Evolutionary conservation across 768 basidiomycete genomes (phyloP), one percentile per base, ranked within the genome.

Genomic region (Hygrocybe punicea): DNA sequence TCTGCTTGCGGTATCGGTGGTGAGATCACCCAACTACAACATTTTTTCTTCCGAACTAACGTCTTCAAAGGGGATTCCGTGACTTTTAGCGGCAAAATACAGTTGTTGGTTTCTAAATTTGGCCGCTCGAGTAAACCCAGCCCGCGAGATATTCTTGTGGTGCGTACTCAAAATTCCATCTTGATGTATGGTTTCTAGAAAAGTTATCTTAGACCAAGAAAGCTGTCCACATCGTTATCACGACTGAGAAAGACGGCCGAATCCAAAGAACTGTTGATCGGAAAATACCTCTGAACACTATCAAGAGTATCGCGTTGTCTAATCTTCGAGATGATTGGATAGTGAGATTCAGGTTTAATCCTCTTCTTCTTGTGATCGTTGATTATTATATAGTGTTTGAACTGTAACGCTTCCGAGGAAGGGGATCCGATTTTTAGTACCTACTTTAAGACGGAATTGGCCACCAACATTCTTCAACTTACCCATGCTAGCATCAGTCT

Each of bases 291-390:
- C 75, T 99, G 11, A 80, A 91, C 9, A 93, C 90, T 6, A 96
- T 98, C 70, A 87, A 86, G 68, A 84, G 82, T 56, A 84, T 99
- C 51, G 84, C 84, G 1, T 80, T 98, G 82, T 94, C 96, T 10
- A 93, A 80, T 70, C 73, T 98, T 23, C 80, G 91, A 49, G 97
- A 99, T 62, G 97, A 98, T 68, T 99, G 95, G 91, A 80, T 98
- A 73, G 94, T 93, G 72, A 59, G 83, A 67, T 39, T 25, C 17
- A 35, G n/a, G 29, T n/a, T 17, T 37, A 14, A 25, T 35, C 14
- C 23, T 14, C 11, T 35, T 51, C 23, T 54, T 2, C 11, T n/a
- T n/a, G n/a, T n/a, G 16, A 19, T 29, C 23, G 19, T 42, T 51
- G 33, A 52, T n/a, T 10, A 47, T 29, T 35, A 51, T 8, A 33